Conservation (phyloP, 495 filamentous ascomycete species). For the Stereocaulon alpinum region DNA sequence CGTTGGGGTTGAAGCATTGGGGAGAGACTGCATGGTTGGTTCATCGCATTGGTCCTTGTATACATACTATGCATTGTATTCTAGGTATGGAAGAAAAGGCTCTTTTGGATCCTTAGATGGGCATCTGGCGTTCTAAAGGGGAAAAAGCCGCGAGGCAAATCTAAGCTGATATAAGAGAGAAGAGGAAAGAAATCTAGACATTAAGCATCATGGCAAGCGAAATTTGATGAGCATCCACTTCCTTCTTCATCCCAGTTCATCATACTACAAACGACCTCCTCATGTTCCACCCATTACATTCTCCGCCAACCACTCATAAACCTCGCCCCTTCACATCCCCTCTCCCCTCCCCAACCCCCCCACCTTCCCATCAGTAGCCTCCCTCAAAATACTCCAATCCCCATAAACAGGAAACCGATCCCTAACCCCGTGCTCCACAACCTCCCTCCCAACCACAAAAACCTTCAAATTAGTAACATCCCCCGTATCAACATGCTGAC, state of each 20-base stretch:
- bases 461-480: constrained; percentile 6
- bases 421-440: constrained; percentile 12
- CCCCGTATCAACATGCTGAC: background rate
- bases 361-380: constrained; percentile 27
- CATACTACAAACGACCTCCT: background rate
- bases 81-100: background rate
- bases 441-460: constrained; percentile 15
- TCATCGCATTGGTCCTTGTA: background rate
- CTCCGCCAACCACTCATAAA: background rate
- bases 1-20: background rate
- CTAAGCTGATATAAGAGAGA: background rate
- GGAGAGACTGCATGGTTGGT: background rate
- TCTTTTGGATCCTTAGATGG: background rate
- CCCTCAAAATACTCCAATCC: constrained; percentile 10
- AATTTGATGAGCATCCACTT: background rate
- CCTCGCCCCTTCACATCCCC: constrained; percentile 14
- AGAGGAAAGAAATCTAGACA: background rate
- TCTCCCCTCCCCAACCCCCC: constrained; percentile 25
- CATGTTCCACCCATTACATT: background rate
- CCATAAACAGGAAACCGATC: constrained; percentile 18
- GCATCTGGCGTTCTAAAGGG: background rate
- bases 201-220: background rate
- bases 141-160: background rate
- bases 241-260: background rate
- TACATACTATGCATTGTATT: background rate